phyloP scores from a whole-genome alignment of 1,284 basidiomycete genomes.

The Ustilago xerochloae region DNA sequence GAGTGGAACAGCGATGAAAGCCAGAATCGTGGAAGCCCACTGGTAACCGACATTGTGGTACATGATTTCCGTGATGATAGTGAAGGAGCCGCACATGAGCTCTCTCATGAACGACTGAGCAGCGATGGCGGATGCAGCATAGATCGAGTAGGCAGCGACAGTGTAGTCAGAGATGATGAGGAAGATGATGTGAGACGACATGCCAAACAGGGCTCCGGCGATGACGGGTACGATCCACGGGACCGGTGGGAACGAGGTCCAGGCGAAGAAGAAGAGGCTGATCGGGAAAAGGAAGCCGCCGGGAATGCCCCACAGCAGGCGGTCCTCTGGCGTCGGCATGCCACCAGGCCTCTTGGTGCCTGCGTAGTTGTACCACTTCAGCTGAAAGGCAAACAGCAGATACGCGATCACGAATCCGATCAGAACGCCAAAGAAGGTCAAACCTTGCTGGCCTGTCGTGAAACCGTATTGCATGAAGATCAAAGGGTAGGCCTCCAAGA shows the following conservation, averaged over 20 bases:
- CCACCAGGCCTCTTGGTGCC: constrained; percentile 27
- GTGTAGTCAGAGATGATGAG: constrained; percentile 60
- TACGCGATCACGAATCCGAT: constrained; percentile 50
- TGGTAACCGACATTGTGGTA: constrained; percentile 51
- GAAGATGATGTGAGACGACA: constrained; percentile 58
- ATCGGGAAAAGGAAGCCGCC: constrained; percentile 45
- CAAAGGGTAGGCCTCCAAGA: constrained; percentile 68
- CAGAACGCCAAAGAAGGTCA: constrained; percentile 53
- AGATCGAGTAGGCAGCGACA: constrained; percentile 51
- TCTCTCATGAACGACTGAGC: constrained; percentile 58
- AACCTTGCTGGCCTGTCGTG: constrained; percentile 36
- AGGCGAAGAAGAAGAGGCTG: constrained; percentile 59
- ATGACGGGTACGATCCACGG: constrained; percentile 57
- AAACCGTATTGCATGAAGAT: constrained; percentile 65
- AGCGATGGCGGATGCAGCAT: constrained; percentile 54
- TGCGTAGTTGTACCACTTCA: constrained; percentile 31
- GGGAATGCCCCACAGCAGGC: constrained; percentile 46
- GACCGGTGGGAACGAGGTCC: constrained; percentile 53
- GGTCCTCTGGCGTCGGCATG: constrained; percentile 40
- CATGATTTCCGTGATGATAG: constrained; percentile 49
- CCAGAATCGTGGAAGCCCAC: constrained; percentile 53
- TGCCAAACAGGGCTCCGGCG: constrained; percentile 47
- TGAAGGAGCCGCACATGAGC: constrained; percentile 47
- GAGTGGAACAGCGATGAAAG: constrained; percentile 51
- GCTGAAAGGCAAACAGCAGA: constrained; percentile 41